A percentile compares a stretch with the other conserved stretches of the same genome.
Evolutionary conservation across 495 filamentous ascomycete genomes (phyloP).

Genomic region (Xylaria grammica): DNA sequence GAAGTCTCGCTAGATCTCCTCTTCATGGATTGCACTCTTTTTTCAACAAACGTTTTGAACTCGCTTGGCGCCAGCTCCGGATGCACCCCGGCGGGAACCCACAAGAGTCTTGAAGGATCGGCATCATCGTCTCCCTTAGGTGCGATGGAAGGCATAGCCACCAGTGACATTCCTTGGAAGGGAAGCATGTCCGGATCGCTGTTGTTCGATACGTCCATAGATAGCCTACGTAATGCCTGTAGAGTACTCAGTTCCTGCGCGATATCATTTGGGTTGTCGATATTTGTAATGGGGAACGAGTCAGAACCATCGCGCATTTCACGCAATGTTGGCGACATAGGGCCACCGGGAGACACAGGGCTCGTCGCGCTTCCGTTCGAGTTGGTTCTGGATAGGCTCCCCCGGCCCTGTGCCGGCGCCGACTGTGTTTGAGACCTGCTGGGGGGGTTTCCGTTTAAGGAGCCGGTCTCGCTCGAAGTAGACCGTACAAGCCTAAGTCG

Average conservation of each 20-base stretch:
- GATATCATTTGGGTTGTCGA: conserved; percentile 90
- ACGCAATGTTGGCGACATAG: conserved; percentile 58
- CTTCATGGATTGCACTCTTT: conserved; percentile 86
- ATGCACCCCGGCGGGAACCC: conserved; percentile 94
- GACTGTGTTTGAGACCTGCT: conserved; percentile 48
- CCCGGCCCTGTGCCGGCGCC: conserved; percentile 51
- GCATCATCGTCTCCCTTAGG: conserved; percentile 81
- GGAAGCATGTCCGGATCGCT: conserved; percentile 91
- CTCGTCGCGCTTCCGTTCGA: conserved; percentile 50
- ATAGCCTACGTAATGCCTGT: conserved; percentile 94
- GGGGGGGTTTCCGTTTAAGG: conserved; percentile 31
- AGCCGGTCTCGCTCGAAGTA: conserved; percentile 44
- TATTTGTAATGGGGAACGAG: conserved; percentile 84
- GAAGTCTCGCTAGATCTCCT: conserved; percentile 76
- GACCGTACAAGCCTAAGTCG: conserved; percentile 49
- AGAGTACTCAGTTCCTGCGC: conserved; percentile 95
- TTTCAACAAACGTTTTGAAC: conserved; percentile 96
- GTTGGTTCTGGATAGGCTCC: conserved; percentile 43
- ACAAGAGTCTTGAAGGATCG: conserved; percentile 87
- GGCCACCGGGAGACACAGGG: conserved; percentile 47
- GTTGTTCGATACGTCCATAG: conserved; percentile 94
- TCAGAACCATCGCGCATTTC: conserved; percentile 66
- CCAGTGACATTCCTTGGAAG: conserved; percentile 65
- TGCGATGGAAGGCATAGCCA: conserved; percentile 72
- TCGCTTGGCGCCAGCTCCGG: conserved; percentile 95